phyloP scores from a whole-genome alignment of 2,329 filamentous ascomycete species.

The Fusarium nanum region DNA sequence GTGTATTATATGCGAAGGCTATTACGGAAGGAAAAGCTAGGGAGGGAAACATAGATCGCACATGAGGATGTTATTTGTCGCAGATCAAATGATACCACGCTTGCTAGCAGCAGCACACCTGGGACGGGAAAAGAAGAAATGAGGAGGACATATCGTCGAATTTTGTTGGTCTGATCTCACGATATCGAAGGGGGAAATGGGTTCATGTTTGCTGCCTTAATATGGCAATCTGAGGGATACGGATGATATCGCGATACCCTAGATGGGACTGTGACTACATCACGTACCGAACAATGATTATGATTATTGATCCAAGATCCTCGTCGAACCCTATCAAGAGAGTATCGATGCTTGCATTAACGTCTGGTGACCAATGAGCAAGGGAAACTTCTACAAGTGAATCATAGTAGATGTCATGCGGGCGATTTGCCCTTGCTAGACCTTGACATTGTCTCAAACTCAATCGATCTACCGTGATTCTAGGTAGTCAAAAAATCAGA shows the following conservation, averaged over 20 bases:
- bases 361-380: not conserved
- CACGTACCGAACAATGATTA: conserved; percentile 20
- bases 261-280: conserved; percentile 10
- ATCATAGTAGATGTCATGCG: not conserved
- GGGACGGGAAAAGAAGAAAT: not conserved
- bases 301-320: not conserved
- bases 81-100: conserved; percentile 38
- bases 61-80: conserved; percentile 21
- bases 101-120: conserved; percentile 21
- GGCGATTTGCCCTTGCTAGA: not conserved
- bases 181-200: conserved; percentile 4
- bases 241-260: conserved; percentile 6
- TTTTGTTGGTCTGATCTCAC: conserved; percentile 23
- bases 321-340: not conserved
- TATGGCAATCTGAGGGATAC: conserved; percentile 15
- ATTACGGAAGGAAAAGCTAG: conserved; percentile 5
- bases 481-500: not conserved
- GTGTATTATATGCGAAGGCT: conserved; percentile 40
- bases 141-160: conserved; percentile 6
- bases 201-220: conserved; percentile 16
- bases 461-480: not conserved
- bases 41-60: conserved; percentile 29
- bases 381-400: not conserved
- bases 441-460: not conserved
- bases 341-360: not conserved